Base-by-base conservation (phyloP, 768 basidiomycete genomes). In the Phlebiopsis gigantea region DNA sequence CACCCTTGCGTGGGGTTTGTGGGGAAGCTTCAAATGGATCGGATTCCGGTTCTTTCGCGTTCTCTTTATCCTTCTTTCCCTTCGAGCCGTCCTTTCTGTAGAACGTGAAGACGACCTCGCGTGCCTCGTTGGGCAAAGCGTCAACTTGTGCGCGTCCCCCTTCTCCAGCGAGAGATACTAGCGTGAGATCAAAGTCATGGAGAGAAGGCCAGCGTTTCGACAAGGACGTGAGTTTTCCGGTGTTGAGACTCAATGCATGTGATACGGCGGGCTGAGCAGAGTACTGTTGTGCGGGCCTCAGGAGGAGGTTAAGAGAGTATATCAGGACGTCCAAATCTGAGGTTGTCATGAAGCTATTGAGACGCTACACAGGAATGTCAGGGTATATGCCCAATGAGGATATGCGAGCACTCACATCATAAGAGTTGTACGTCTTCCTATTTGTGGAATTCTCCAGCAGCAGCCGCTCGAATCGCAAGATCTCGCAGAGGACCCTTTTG, bases 371-470 rank as follows among this genome's bases (percentile, higher is more conserved):
- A 26, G 17, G 31, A 19, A 49, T 12, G 21, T 39, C 30, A 51
- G 43, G 15, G 39, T 24, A 19, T n/a, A 6, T 26, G 12, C 19
- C 7, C 25, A 9, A 17, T 14, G 21, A 15, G 42, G 41, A 41
- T 42, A 41, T 51, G 53, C 55, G 46, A 49, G 21, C 53, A 76
- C 93, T 72, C 72, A 98, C 96, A 69, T 99, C 97, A 72, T 97
- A 99, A 4, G 93, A 96, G 58, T 83, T 86, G 73, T 88, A 99
- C 57, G 94, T 90, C 76, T 98, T 98, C 66, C 97, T 79, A 69
- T 96, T 98, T 41, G 97, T 99, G 46, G 94, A 96, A 70, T 98
- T 97, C 74, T 98, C 97, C 65, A 99, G 77, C 51, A 99, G 74
- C 39, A 98, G 73, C 60, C 90, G 81, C 74, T 93, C 85, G 62